phyloP scores from a whole-genome alignment of 345 rosid genomes.

The Jatropha curcas region DNA sequence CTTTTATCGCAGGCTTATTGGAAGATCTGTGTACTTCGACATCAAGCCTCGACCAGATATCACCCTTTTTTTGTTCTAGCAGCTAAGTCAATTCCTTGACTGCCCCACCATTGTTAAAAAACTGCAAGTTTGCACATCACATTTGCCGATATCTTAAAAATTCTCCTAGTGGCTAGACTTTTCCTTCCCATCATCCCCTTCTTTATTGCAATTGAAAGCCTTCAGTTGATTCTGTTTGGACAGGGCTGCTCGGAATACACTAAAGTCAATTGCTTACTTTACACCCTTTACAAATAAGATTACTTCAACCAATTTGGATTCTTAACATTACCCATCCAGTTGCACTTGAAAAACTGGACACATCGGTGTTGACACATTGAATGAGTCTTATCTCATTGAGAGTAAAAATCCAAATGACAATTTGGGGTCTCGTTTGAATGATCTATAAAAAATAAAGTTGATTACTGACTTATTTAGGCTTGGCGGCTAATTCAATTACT shows the following conservation, averaged over 20 bases:
- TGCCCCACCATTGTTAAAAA: background rate
- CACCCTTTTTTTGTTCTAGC: background rate
- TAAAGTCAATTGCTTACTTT: too few relatives aligned
- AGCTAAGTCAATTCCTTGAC: background rate
- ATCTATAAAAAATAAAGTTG: too few relatives aligned
- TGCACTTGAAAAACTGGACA: too few relatives aligned
- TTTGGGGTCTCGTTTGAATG: too few relatives aligned
- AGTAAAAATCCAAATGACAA: too few relatives aligned
- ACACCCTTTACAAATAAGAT: too few relatives aligned
- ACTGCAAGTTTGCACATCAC: background rate
- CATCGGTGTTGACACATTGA: too few relatives aligned
- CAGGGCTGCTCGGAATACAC: background rate
- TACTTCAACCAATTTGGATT: too few relatives aligned
- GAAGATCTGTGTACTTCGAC: background rate
- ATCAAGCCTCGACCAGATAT: background rate
- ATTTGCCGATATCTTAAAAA: background rate
- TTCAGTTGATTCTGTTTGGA: background rate
- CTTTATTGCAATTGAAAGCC: background rate
- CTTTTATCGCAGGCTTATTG: background rate
- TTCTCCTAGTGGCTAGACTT: background rate
- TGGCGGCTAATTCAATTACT: too few relatives aligned
- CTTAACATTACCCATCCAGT: too few relatives aligned
- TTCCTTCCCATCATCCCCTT: background rate
- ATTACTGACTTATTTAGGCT: too few relatives aligned
- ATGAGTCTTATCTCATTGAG: too few relatives aligned